Base-by-base conservation (phyloP, 768 basidiomycete species). In the Naganishia onofrii region DNA sequence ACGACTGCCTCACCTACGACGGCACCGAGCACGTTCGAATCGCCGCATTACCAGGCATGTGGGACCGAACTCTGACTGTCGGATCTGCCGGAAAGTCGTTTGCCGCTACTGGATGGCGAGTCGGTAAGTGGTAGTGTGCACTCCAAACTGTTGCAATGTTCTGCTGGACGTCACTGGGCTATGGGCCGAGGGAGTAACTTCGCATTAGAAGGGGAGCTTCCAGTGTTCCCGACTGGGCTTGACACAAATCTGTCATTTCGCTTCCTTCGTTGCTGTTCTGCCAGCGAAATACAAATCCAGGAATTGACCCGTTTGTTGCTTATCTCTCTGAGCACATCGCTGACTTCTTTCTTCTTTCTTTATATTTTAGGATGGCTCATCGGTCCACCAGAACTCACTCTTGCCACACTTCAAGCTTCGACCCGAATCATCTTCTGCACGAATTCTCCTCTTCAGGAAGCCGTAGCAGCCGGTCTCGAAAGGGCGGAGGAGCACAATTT, bases 41-140 rank as follows among this genome's bases (percentile, higher is more conserved):
- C 75, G 94, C 95, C 3, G 91, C 84, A 42, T 85, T 99, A n/a
- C 94, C 93, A 6, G 92, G 93, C 26, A 96, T 98, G 91, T 98
- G 94, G 94, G 91, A 97, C 74, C 88, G 96, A 53, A 99, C 96
- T 0, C 88, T 99, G 52, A 97, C 95, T 8, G 91, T 97, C 67
- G 88, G 90, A 34, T 94, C 92, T n/a, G 94, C 91, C 32, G 93
- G 93, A 94, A 93, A 97, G 84, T 88, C 92, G 6, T 99, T 99
- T 81, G 91, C 93, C 17, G 92, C 92, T 5, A 99, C 95, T 2
- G 95, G 96, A 29, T 98, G 93, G 94, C 89, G 95, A 69, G 87
- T 98, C 56, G 78, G 78, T 78, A 53, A 71, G 78, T 76, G 6
- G 3, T 21, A 38, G 19, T 52, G 0, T 10, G 12, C 21, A 19